A percentile compares a stretch with the other conserved stretches of the same genome.
These are phyloP conservation scores for Coemansia sp. DNA, from an alignment of 192 early-diverging fungal genomes.

Conservation along the genomic window DNA sequence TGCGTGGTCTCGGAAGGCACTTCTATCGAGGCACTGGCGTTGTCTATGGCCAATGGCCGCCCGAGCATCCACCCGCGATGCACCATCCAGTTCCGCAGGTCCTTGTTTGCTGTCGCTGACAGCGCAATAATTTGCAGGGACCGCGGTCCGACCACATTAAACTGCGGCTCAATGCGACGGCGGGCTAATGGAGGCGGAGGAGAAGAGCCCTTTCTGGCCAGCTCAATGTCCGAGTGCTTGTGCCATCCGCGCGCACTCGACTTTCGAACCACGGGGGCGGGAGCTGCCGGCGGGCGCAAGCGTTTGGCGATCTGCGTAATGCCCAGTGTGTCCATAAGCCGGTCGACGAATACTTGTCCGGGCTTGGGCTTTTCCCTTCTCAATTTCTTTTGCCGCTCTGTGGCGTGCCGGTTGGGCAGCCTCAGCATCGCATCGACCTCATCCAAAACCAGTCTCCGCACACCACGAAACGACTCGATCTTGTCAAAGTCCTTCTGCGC, in stretches of 20 bases:
- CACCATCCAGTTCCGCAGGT: conserved; percentile 20
- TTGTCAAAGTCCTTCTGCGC: no score
- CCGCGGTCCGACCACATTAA: conserved; percentile 5
- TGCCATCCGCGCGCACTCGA: conserved; percentile 10
- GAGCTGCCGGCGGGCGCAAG: neutral
- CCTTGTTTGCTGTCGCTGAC: conserved; percentile 31
- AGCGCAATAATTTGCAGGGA: conserved; percentile 24
- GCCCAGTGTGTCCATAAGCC: conserved; percentile 7
- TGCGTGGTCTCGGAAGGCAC: conserved; percentile 12
- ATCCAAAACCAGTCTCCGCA: conserved; percentile 36
- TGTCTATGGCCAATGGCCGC: conserved; percentile 1
- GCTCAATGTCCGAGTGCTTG: neutral
- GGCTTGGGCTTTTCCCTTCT: conserved; percentile 27
- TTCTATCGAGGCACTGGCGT: neutral
- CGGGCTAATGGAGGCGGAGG: neutral
- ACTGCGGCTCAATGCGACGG: neutral
- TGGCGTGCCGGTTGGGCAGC: conserved; percentile 24
- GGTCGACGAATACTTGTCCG: conserved; percentile 36
- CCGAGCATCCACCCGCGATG: conserved; percentile 19
- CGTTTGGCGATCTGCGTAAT: neutral
- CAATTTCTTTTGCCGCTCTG: conserved; percentile 7
- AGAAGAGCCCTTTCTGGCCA: no score
- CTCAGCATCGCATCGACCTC: conserved; percentile 41
- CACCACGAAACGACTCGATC: neutral
- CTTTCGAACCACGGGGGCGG: neutral